A percentile compares a stretch with the other conserved stretches of the same genome.
Evolutionary conservation across 2,329 filamentous ascomycete species (phyloP).

Genomic region (Diaporthe vaccinii): DNA sequence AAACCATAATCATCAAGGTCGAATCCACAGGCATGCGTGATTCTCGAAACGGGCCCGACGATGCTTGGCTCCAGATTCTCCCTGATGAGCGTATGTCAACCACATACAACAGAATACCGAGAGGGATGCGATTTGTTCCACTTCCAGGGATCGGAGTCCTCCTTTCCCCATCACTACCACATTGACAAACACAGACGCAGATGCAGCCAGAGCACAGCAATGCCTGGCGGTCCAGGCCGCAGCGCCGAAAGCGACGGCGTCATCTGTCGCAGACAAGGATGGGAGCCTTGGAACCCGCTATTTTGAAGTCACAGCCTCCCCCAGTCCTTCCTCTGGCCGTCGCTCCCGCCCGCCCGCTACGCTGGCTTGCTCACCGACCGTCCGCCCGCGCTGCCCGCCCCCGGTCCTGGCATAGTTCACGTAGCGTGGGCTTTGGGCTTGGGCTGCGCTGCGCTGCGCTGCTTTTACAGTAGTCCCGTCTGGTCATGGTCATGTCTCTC

Average conservation of each 20-base stretch:
- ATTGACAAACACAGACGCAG: background rate
- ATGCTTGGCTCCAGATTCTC: background rate
- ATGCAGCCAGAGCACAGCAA: background rate
- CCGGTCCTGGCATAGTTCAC: conserved; percentile 26
- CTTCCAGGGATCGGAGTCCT: conserved; percentile 8
- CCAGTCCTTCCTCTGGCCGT: conserved; percentile 19
- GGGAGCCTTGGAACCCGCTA: conserved; percentile 9
- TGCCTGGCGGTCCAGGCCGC: conserved; percentile 20
- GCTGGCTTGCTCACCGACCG: conserved; percentile 13
- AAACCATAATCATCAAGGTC: background rate
- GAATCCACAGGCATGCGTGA: background rate
- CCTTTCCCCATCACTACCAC: background rate
- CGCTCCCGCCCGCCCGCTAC: conserved; percentile 19
- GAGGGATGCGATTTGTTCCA: background rate
- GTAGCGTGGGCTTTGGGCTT: conserved; percentile 17
- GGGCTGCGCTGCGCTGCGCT: conserved; percentile 17
- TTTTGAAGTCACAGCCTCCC: conserved; percentile 27
- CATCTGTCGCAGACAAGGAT: conserved; percentile 29
- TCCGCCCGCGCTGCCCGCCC: conserved; percentile 3
- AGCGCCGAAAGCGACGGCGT: conserved; percentile 17
- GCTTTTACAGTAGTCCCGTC: conserved; percentile 16
- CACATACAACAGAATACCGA: background rate
- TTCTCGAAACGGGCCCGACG: background rate
- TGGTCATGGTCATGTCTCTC: conserved; percentile 23
- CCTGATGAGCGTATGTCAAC: background rate